Percentiles rank a stretch among this genome's conserved stretches.
Evolutionary conservation across 805 yeast species (phyloP).

Genomic region (Zygotorulaspora chibaensis): DNA sequence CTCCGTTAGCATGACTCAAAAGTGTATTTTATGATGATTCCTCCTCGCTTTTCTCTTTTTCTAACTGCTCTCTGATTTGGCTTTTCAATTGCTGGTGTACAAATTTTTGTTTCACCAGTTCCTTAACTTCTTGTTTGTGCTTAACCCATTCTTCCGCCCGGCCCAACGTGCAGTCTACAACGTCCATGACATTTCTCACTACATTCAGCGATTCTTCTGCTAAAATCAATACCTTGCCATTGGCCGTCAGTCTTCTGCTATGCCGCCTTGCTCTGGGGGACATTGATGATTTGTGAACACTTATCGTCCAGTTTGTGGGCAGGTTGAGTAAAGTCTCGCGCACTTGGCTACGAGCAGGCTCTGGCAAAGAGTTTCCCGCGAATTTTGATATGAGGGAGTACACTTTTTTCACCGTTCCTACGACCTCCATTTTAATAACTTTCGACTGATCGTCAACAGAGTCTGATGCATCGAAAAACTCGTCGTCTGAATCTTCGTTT

Average conservation of each 20-base stretch:
- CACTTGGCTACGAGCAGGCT: slow-evolving; percentile 74
- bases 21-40: slow-evolving; percentile 2
- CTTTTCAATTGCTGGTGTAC: slow-evolving; percentile 17
- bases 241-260: slow-evolving; percentile 37
- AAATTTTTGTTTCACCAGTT: slow-evolving; percentile 26
- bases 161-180: slow-evolving; percentile 78
- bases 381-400: slow-evolving; percentile 81
- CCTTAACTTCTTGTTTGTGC: slow-evolving; percentile 40
- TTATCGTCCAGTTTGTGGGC: slow-evolving; percentile 67
- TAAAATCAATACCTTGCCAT: slow-evolving; percentile 69
- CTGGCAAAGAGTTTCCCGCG: slow-evolving; percentile 70
- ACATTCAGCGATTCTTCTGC: slow-evolving; percentile 89
- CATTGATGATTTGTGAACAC: slow-evolving; percentile 27
- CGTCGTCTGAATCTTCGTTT: slow-evolving; percentile 28
- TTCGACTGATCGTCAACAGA: slow-evolving; percentile 26
- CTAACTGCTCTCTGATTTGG: slow-evolving; percentile 25
- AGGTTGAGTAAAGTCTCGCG: slow-evolving; percentile 70
- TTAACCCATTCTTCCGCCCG: slow-evolving; percentile 83
- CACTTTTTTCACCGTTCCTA: slow-evolving; percentile 83
- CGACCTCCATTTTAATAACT: slow-evolving; percentile 72
- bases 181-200: slow-evolving; percentile 75
- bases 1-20: neutral
- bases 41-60: slow-evolving; percentile 24
- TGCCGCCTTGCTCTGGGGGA: slow-evolving; percentile 11
- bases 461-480: slow-evolving; percentile 36